phyloP scores from a whole-genome alignment of 179 eudicot species.

The Sideroxylon spinosum region DNA sequence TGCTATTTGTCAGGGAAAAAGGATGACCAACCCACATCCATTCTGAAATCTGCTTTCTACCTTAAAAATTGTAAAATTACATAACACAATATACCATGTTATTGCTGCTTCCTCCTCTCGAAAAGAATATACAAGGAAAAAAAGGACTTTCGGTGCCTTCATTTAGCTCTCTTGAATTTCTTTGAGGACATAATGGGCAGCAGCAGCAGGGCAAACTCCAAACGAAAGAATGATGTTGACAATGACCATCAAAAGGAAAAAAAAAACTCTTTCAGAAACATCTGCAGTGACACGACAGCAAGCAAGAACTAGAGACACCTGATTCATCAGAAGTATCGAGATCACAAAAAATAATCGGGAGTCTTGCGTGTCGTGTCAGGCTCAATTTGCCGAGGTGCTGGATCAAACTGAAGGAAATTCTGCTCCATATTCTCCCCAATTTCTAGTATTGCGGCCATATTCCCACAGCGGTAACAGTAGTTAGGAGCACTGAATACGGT shows the following conservation, averaged over 20 bases:
- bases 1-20: background rate
- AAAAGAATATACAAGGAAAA: constrained; percentile 23
- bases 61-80: constrained; percentile 13
- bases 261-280: constrained; percentile 30
- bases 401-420: constrained; percentile 84
- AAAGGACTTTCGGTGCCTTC: constrained; percentile 17
- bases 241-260: constrained; percentile 30
- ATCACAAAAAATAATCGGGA: constrained; percentile 86
- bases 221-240: constrained; percentile 39
- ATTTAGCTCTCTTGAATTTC: constrained; percentile 9
- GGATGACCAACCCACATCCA: background rate
- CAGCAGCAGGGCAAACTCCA: constrained; percentile 33
- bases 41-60: constrained; percentile 1
- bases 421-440: constrained; percentile 92
- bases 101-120: constrained; percentile 28
- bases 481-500: constrained; percentile 91
- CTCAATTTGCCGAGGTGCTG: constrained; percentile 83
- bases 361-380: constrained; percentile 89
- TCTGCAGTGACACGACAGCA: constrained; percentile 35
- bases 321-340: constrained; percentile 5
- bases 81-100: constrained; percentile 32
- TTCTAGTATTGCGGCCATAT: constrained; percentile 95
- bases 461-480: constrained; percentile 84
- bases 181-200: background rate
- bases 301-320: constrained; percentile 15